Evolutionary conservation across 768 basidiomycete genomes (phyloP), one percentile per base, ranked within the genome.

Genomic region (Aureoboletus auriporus): DNA sequence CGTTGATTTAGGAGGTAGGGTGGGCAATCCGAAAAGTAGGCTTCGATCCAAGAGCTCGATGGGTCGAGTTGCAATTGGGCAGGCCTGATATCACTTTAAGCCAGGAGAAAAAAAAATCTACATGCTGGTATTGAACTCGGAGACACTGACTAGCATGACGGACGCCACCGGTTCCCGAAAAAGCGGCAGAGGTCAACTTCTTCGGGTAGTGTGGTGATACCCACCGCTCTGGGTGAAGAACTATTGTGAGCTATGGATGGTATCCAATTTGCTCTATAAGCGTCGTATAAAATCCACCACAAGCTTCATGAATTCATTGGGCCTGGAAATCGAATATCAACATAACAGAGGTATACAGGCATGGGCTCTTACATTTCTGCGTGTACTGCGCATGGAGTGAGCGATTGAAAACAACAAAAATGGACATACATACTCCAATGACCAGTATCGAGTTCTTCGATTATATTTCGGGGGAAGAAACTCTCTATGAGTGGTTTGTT

Each of bases 391-490:
- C 7, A 23, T 26, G 23, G 16, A 16, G 35, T 64, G 10, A 65
- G 43, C 1, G 42, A 5, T 1, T 6, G n/a, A 47, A 16, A 40
- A 34, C 17, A 13, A 27, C 30, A 10, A 42, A 28, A 42, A 11
- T 26, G 9, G 1, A 12, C 28, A 7, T 7, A 66, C 82, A 53
- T 62, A 89, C 89, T 86, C 93, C 93, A 97, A 66, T 97, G 93
- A 1, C 84, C 83, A 0, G 92, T 71, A 49, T 91, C 83, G 26
- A 95, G 66, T 23, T 67, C 74, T 59, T 82, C 77, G 8, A 94
- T 58, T 9, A 56, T 61, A 72, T 80, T 77, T 33, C 75, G 69
- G 0, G 93, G 92, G 70, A 95, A 96, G 66, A 89, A 90, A 27
- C 73, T 61, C 50, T 78, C 62, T 35, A 84, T 77, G 6, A 77